These are phyloP conservation scores for Chalciporus sp. DNA, from an alignment of 1,284 basidiomycete species.

Conservation along the genomic window DNA sequence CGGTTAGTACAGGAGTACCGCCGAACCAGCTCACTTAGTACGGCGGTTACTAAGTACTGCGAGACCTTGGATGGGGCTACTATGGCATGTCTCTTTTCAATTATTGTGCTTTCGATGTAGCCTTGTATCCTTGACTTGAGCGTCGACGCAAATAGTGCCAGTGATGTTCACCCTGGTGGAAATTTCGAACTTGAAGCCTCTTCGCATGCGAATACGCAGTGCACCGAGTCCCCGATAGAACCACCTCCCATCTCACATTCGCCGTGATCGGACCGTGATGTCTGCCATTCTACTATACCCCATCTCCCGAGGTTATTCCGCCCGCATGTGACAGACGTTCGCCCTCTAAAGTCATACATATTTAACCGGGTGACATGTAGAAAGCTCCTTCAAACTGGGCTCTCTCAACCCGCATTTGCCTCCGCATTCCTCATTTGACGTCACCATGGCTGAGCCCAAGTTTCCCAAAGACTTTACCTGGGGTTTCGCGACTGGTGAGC, in stretches of 20 bases:
- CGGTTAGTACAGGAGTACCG: not conserved
- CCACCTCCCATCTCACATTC: not conserved
- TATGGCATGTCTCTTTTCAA: too few species aligned
- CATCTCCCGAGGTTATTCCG: conserved; percentile 3
- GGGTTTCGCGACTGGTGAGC: conserved; percentile 8
- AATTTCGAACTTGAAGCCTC: too few species aligned
- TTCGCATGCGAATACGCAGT: too few species aligned
- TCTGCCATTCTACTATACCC: not conserved
- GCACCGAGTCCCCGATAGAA: too few species aligned
- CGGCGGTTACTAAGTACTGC: too few species aligned
- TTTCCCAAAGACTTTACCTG: conserved; percentile 3
- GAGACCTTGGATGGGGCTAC: too few species aligned
- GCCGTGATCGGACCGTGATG: not conserved
- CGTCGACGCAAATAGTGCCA: too few species aligned
- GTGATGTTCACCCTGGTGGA: too few species aligned
- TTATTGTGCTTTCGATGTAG: too few species aligned
- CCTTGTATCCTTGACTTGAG: too few species aligned
- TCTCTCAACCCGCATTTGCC: not conserved
- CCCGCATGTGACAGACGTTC: not conserved
- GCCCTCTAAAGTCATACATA: not conserved
- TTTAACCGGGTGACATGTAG: not conserved
- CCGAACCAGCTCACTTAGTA: too few species aligned
- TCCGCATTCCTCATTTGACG: not conserved
- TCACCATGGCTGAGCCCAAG: not conserved
- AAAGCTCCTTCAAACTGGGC: not conserved